phyloP scores from a whole-genome alignment of 2,329 filamentous ascomycete species.

The Aspergillus puulaauensis region DNA sequence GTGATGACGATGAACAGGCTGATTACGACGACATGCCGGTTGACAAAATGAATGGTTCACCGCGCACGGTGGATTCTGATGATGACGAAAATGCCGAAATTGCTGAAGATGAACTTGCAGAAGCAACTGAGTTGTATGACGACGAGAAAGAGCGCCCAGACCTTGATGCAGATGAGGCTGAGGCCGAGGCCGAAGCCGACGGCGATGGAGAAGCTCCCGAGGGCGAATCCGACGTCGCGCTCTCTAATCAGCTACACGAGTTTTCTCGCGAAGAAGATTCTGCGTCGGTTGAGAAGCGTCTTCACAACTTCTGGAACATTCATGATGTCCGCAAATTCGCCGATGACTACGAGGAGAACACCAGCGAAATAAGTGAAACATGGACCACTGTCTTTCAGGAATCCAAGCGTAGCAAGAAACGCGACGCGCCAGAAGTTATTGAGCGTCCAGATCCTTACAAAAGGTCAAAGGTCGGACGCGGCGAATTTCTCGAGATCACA shows the following conservation, averaged over 20 bases:
- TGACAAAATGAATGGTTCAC: constrained; percentile 12
- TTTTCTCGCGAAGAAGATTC: constrained; percentile 23
- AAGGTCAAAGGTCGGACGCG: constrained; percentile 25
- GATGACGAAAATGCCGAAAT: constrained; percentile 15
- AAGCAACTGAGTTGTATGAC: constrained; percentile 18
- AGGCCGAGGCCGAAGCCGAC: constrained; percentile 17
- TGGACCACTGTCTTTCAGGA: constrained; percentile 37
- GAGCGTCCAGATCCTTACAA: constrained; percentile 37
- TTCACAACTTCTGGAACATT: constrained; percentile 38
- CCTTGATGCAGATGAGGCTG: constrained; percentile 17
- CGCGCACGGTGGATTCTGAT: constrained; percentile 16
- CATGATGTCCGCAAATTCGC: constrained; percentile 36
- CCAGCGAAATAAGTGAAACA: constrained; percentile 26
- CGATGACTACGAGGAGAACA: constrained; percentile 32
- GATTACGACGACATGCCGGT: constrained; percentile 15
- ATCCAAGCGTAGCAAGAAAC: constrained; percentile 29
- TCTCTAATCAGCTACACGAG: constrained; percentile 23
- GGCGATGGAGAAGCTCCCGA: constrained; percentile 22
- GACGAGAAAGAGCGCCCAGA: constrained; percentile 6
- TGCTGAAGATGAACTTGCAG: constrained; percentile 17
- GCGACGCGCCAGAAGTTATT: constrained; percentile 24
- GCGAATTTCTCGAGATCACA: constrained; percentile 40
- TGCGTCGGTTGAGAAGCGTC: constrained; percentile 29
- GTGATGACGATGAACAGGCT: constrained; percentile 16
- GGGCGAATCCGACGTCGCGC: constrained; percentile 20